These are phyloP conservation scores for Syzygium jambos DNA, from an alignment of 345 rosid species.

Conservation along the genomic window DNA sequence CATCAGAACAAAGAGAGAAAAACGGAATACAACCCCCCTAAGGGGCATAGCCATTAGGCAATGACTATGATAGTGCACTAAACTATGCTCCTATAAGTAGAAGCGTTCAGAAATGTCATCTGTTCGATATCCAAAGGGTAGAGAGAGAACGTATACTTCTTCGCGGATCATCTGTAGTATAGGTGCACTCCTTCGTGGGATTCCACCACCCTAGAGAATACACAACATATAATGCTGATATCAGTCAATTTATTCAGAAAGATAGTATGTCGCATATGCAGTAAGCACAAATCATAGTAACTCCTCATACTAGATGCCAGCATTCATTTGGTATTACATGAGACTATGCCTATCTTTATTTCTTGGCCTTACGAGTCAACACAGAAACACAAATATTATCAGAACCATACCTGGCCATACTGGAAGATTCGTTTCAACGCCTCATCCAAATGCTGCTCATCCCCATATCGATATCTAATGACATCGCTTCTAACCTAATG, in stretches of 20 bases:
- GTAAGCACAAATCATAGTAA: not conserved
- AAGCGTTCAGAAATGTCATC: not conserved
- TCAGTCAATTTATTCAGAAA: not conserved
- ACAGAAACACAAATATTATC: not conserved
- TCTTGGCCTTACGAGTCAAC: not conserved
- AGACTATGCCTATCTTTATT: not conserved
- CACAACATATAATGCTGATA: not conserved
- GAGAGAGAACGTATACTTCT: conserved; percentile 39
- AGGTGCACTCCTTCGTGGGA: conserved; percentile 89
- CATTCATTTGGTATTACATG: not conserved
- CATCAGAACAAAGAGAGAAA: not conserved
- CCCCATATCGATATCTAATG: conserved; percentile 84
- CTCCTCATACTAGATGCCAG: not conserved
- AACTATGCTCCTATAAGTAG: not conserved
- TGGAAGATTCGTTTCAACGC: conserved; percentile 87
- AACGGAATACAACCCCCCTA: not conserved
- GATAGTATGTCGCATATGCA: not conserved
- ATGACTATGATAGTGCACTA: not conserved
- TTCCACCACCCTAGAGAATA: conserved; percentile 67
- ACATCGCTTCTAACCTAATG: conserved; percentile 79
- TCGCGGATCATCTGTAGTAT: conserved; percentile 66
- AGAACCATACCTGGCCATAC: conserved; percentile 66
- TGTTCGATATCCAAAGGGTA: not conserved
- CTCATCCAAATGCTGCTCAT: conserved; percentile 95
- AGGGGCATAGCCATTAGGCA: not conserved